Base-by-base conservation (phyloP, 495 filamentous ascomycete genomes). In the Chaetomium fimeti region DNA sequence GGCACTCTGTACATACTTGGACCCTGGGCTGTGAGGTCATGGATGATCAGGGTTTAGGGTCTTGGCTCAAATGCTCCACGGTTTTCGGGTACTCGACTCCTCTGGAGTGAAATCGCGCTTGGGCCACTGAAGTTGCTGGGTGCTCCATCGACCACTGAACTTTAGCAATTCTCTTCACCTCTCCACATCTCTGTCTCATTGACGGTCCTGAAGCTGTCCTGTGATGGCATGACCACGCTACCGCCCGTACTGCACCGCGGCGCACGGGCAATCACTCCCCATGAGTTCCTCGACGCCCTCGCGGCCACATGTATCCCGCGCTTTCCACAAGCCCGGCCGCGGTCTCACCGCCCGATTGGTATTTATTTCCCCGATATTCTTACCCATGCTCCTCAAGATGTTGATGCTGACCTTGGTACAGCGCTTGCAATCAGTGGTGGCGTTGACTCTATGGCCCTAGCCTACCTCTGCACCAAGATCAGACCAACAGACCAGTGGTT, bases 361-460 rank as follows among this genome's bases (percentile, higher is more conserved):
- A 67, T 43, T 40, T 63, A 27, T 12, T 12, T 15, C 7, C 7
- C n/a, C 27, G 12, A 8, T 5, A 28, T 27, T 60, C 51, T 60
- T 15, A 63, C 5, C 16, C 8, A 16, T 49, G 9, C n/a, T 32
- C 36, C 32, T 36, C 32, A 43, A 40, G 32, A 16, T 25, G 32
- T 25, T 64, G 47, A 62, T 6, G 42, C 59, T 53, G 20, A 61
- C 57, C 12, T 13, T 15, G 36, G 36, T 3, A 60, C 20, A 95
- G 93, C 84, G 61, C 77, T 97, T 29, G 93, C 93, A 13, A 78
- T 98, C 53, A 97, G 93, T 73, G 94, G 94, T 8, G 94, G 94
- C 18, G 89, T 94, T 16, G 94, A 98, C 70, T 98, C 94, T 5
- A 98, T 97, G 92, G 93, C 93, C 24, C 78, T 98, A 43, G 91